These are phyloP conservation scores for Scheffersomyces segobiensis DNA, from an alignment of 1,139 yeast genomes.

Conservation along the genomic window DNA sequence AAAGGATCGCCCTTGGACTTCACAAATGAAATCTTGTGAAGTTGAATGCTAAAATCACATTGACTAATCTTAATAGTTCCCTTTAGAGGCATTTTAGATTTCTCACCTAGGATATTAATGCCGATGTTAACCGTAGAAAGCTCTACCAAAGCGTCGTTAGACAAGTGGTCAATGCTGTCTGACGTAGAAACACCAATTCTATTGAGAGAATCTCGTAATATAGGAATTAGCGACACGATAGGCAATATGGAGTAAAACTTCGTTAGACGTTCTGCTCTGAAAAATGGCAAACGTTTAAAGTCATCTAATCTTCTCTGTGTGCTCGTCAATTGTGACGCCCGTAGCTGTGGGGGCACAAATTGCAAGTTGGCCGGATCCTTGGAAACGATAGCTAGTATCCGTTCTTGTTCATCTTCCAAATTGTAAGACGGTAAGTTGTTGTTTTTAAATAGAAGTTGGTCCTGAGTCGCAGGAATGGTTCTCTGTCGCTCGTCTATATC, in stretches of 20 bases:
- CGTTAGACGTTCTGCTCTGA: constrained; percentile 37
- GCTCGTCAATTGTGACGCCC: neutral
- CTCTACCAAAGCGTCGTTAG: neutral
- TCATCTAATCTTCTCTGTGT: constrained; percentile 8
- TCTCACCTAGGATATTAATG: constrained; percentile 27
- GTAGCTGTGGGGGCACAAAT: constrained; percentile 23
- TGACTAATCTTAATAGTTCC: constrained; percentile 46
- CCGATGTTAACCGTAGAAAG: constrained; percentile 3
- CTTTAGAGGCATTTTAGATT: constrained; percentile 43
- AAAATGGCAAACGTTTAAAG: constrained; percentile 9
- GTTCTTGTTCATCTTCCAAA: constrained; percentile 24
- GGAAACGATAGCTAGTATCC: constrained; percentile 36
- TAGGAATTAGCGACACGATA: constrained; percentile 41
- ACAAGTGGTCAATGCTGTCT: constrained; percentile 11
- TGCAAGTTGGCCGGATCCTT: constrained; percentile 55
- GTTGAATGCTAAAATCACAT: constrained; percentile 20
- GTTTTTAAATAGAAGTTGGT: constrained; percentile 6
- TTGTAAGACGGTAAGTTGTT: constrained; percentile 18
- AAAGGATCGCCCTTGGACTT: constrained; percentile 62
- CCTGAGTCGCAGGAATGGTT: constrained; percentile 35
- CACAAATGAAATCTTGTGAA: constrained; percentile 50
- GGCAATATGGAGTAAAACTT: constrained; percentile 48
- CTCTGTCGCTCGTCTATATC: constrained; percentile 23
- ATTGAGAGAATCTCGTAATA: constrained; percentile 37
- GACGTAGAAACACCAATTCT: constrained; percentile 35